These are phyloP conservation scores for Phytophthora hibernalis DNA, from an alignment of 352 stramenopile genomes.

Conservation along the genomic window DNA sequence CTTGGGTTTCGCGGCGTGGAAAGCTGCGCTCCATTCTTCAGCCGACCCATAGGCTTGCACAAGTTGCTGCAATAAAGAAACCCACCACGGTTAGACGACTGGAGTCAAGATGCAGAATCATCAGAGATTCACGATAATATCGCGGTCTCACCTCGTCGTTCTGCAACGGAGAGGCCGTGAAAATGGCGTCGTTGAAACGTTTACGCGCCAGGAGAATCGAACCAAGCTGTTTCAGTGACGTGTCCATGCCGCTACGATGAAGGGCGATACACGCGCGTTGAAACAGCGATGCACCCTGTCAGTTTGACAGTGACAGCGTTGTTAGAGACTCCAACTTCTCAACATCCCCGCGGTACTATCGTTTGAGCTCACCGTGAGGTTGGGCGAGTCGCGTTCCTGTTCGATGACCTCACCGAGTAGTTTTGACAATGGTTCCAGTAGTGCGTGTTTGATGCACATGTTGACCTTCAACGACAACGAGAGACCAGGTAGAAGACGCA, in stretches of 20 bases:
- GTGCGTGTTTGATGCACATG: constrained; percentile 74
- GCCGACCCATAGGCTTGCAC: constrained; percentile 35
- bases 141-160: constrained; percentile 43
- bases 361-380: constrained; percentile 47
- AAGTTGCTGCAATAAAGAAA: constrained; percentile 22
- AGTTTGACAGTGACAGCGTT: not conserved
- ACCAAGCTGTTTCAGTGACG: constrained; percentile 35
- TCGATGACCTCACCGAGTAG: constrained; percentile 41
- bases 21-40: constrained; percentile 35
- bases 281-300: constrained; percentile 65
- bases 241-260: constrained; percentile 35
- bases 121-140: not conserved
- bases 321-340: not conserved
- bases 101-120: not conserved
- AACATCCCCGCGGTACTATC: no score
- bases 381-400: constrained; percentile 43
- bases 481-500: constrained; percentile 46
- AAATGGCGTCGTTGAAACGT: constrained; percentile 54
- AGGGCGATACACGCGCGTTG: constrained; percentile 62
- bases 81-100: not conserved
- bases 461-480: constrained; percentile 59
- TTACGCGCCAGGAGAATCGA: constrained; percentile 25
- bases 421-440: constrained; percentile 46
- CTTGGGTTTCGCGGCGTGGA: constrained; percentile 32
- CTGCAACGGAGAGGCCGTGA: constrained; percentile 57